These are phyloP conservation scores for Pestalotiopsis sp. DNA, from an alignment of 2,329 filamentous ascomycete species.

Conservation along the genomic window DNA sequence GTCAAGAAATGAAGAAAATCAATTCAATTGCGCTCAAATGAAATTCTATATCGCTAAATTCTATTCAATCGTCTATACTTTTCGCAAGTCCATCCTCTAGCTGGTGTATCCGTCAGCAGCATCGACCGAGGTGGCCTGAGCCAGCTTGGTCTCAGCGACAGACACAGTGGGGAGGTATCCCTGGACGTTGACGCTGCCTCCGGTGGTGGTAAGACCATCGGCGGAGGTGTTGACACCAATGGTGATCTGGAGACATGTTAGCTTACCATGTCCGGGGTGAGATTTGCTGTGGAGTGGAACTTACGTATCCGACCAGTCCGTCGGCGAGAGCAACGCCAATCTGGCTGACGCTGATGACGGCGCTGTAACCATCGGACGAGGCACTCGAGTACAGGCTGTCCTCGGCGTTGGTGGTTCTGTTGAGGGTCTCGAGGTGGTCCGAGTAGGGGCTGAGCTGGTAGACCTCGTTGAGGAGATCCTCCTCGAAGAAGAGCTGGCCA, in stretches of 20 bases:
- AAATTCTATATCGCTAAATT: background rate
- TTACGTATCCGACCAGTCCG: slow-evolving; percentile 7
- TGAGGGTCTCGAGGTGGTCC: slow-evolving; percentile 3
- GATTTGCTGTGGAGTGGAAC: too few relatives aligned
- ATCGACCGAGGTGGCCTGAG: slow-evolving; percentile 1
- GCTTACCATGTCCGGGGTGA: too few relatives aligned
- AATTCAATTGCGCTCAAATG: background rate
- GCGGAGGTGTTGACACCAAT: slow-evolving; percentile 12
- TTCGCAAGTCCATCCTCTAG: background rate
- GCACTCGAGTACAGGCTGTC: background rate
- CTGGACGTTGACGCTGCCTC: background rate
- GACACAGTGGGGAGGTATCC: slow-evolving; percentile 9
- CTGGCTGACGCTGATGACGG: slow-evolving; percentile 1
- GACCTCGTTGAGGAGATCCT: slow-evolving; percentile 3
- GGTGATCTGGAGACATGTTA: background rate
- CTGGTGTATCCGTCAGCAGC: slow-evolving; percentile 6
- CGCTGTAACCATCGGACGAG: slow-evolving; percentile 3
- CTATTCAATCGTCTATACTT: background rate
- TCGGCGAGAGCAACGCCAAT: background rate
- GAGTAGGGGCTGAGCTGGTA: slow-evolving; percentile 7
- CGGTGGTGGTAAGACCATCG: background rate
- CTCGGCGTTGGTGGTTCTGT: slow-evolving; percentile 1
- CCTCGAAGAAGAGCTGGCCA: slow-evolving; percentile 10
- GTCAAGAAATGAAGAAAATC: background rate
- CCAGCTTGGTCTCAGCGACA: slow-evolving; percentile 7